These are phyloP conservation scores for Apophysomyces sp. DNA, from an alignment of 371 early-diverging fungal genomes.

Conservation along the genomic window DNA sequence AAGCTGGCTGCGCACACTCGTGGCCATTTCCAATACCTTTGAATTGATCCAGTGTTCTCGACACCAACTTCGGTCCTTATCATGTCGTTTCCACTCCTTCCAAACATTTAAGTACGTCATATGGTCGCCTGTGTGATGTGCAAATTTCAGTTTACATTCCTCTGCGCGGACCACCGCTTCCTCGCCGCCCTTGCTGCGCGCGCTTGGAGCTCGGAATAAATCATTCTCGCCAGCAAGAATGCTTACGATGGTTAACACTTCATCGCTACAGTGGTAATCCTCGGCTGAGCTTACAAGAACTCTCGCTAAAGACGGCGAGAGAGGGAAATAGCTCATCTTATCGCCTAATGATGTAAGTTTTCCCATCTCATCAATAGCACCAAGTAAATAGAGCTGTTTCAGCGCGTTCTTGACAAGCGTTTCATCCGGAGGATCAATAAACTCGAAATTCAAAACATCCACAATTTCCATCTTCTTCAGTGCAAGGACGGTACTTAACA, in stretches of 20 bases:
- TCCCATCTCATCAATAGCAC: conserved; percentile 92
- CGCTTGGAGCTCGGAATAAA: conserved; percentile 66
- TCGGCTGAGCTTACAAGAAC: conserved; percentile 73
- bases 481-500: conserved; percentile 84
- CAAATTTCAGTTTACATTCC: conserved; percentile 67
- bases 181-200: conserved; percentile 53
- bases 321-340: conserved; percentile 93
- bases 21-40: conserved; percentile 82
- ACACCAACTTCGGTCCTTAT: conserved; percentile 82
- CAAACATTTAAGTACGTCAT: conserved; percentile 86
- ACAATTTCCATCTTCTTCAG: conserved; percentile 92
- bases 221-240: conserved; percentile 90
- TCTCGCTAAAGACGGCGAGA: conserved; percentile 92
- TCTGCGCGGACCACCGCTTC: conserved; percentile 79
- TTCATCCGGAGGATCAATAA: conserved; percentile 92
- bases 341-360: conserved; percentile 91
- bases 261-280: conserved; percentile 44
- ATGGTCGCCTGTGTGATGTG: conserved; percentile 86
- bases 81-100: conserved; percentile 82
- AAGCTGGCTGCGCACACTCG: conserved; percentile 89
- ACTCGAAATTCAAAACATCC: conserved; percentile 93
- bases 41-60: conserved; percentile 86
- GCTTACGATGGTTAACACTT: conserved; percentile 54
- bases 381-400: conserved; percentile 91
- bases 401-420: conserved; percentile 82